These are phyloP conservation scores for Microthyrium microscopicum DNA, from an alignment of 2,329 filamentous ascomycete genomes.

Conservation along the genomic window DNA sequence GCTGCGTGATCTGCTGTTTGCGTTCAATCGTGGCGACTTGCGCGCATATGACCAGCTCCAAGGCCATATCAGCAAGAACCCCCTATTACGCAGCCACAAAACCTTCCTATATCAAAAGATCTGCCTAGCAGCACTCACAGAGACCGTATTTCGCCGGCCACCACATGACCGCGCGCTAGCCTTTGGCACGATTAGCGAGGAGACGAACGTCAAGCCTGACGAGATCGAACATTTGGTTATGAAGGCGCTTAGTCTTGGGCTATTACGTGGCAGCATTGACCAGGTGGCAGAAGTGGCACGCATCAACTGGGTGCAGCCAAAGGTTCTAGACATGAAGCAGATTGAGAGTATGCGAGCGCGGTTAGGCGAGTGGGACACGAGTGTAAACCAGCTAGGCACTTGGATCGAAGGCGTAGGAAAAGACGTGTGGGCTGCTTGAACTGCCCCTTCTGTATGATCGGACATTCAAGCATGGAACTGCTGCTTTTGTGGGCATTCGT, in stretches of 20 bases:
- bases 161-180: slow-evolving; percentile 92
- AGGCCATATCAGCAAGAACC: slow-evolving; percentile 64
- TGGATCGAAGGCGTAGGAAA: slow-evolving; percentile 92
- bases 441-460: too few relatives aligned
- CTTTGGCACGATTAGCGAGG: slow-evolving; percentile 71
- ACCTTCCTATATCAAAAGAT: slow-evolving; percentile 93
- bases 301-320: slow-evolving; percentile 98
- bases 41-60: slow-evolving; percentile 70
- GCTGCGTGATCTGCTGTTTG: slow-evolving; percentile 90
- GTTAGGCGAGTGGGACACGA: slow-evolving; percentile 86
- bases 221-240: slow-evolving; percentile 98
- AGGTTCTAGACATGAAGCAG: slow-evolving; percentile 89
- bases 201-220: slow-evolving; percentile 79
- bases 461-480: too few relatives aligned
- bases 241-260: slow-evolving; percentile 90
- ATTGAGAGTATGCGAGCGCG: slow-evolving; percentile 82
- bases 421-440: slow-evolving; percentile 79
- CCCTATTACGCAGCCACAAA: slow-evolving; percentile 62
- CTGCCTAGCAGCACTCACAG: slow-evolving; percentile 85
- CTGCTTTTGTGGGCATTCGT: too few relatives aligned
- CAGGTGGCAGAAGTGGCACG: slow-evolving; percentile 87
- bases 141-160: slow-evolving; percentile 88
- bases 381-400: slow-evolving; percentile 88
- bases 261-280: slow-evolving; percentile 84
- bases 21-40: slow-evolving; percentile 92